These are phyloP conservation scores for Apiosordaria backusii DNA, from an alignment of 495 filamentous ascomycete genomes.

Conservation along the genomic window DNA sequence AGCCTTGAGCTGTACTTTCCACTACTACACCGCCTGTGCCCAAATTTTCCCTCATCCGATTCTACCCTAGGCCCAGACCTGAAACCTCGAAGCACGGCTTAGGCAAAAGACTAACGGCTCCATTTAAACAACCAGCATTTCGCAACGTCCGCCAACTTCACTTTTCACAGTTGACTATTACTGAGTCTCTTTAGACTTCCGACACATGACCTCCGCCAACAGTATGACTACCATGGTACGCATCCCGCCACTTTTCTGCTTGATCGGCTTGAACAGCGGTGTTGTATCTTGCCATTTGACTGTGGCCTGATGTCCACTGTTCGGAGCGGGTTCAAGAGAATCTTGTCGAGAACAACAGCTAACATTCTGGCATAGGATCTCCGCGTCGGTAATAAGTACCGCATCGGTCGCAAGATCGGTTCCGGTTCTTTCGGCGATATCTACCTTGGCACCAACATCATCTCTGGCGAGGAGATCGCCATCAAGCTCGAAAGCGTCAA, in stretches of 20 bases:
- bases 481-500: conserved; percentile 99
- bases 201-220: conserved; percentile 11
- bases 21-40: conserved; percentile 4
- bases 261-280: not conserved
- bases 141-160: not conserved
- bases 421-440: conserved; percentile 99
- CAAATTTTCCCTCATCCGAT: not conserved
- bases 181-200: not conserved
- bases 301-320: not conserved
- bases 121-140: not conserved
- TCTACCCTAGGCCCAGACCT: conserved; percentile 1
- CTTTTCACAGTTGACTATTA: not conserved
- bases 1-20: not conserved
- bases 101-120: not conserved
- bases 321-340: not conserved
- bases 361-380: conserved; percentile 64
- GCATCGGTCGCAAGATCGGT: conserved; percentile 98
- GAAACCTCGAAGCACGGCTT: not conserved
- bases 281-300: not conserved
- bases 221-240: conserved; percentile 54
- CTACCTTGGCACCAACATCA: conserved; percentile 99
- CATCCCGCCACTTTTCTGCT: conserved; percentile 3
- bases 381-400: conserved; percentile 99
- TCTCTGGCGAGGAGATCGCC: conserved; percentile 98
- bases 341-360: not conserved